Conservation (phyloP, 805 yeast genomes). For the Starmerella gropengiesseri region DNA sequence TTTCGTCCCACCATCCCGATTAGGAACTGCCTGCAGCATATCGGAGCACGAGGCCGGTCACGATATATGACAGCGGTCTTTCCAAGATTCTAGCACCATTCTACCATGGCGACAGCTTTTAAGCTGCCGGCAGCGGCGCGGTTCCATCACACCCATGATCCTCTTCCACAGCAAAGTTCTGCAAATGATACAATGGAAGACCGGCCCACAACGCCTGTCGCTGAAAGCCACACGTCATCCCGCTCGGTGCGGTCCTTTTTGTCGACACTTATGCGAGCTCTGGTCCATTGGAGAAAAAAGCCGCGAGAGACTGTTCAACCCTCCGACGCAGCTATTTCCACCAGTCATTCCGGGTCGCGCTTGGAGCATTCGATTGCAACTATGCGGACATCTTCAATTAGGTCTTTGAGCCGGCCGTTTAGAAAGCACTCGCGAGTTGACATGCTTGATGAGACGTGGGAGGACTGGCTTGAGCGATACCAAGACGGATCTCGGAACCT, state of each 20-base stretch:
- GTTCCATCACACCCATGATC: too few relatives aligned
- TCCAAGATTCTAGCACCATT: background rate
- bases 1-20: background rate
- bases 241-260: too few relatives aligned
- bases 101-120: background rate
- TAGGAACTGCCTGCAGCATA: background rate
- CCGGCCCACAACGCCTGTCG: too few relatives aligned
- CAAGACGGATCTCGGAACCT: slow-evolving; percentile 11
- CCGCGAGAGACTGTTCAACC: too few relatives aligned
- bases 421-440: slow-evolving; percentile 8
- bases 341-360: background rate
- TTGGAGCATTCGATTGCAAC: slow-evolving; percentile 5
- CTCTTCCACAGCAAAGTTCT: too few relatives aligned
- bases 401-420: slow-evolving; percentile 1
- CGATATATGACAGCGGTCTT: background rate
- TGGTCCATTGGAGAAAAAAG: too few relatives aligned
- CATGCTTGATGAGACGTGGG: slow-evolving; percentile 22
- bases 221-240: too few relatives aligned
- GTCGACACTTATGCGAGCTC: too few relatives aligned
- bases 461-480: slow-evolving; percentile 22
- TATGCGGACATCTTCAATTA: slow-evolving; percentile 8
- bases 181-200: too few relatives aligned
- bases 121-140: background rate
- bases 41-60: background rate
- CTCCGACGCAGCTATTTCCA: too few relatives aligned